Percentiles rank a stretch among this genome's conserved stretches.
phyloP scores from a whole-genome alignment of 345 rosid species.

The Eucalyptus cloeziana region DNA sequence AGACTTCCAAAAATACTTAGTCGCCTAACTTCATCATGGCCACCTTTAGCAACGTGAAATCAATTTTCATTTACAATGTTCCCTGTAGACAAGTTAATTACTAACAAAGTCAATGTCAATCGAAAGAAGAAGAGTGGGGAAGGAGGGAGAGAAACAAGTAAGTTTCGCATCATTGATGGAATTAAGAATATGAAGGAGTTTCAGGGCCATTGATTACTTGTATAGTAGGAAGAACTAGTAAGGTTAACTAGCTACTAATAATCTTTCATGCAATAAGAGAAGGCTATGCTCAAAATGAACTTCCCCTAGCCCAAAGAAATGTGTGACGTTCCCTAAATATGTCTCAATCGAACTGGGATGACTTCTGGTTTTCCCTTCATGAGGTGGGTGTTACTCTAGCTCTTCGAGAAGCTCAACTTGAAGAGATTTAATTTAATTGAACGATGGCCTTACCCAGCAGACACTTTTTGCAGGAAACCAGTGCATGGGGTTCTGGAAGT shows the following conservation, averaged over 20 bases:
- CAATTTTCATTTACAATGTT: background rate
- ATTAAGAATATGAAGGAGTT: no score
- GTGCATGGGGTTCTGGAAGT: slow-evolving; percentile 91
- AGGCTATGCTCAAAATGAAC: background rate
- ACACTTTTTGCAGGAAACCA: slow-evolving; percentile 23
- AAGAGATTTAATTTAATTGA: background rate
- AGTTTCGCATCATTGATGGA: background rate
- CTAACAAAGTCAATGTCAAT: background rate
- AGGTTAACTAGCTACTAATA: no score
- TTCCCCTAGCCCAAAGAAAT: background rate
- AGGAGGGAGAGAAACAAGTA: background rate
- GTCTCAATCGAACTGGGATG: no score
- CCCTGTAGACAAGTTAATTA: background rate
- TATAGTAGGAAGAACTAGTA: background rate
- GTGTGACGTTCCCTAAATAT: no score
- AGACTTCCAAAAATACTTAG: background rate
- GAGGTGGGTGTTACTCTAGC: background rate
- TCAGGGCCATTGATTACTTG: background rate
- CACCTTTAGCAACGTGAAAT: background rate
- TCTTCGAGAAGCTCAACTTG: background rate
- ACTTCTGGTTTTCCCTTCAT: background rate
- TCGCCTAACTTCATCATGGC: background rate
- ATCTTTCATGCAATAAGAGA: background rate
- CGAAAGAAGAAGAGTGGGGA: background rate
- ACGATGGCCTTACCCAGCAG: no score